phyloP scores from a whole-genome alignment of 768 basidiomycete species.

The Coprinopsis cinerea region DNA sequence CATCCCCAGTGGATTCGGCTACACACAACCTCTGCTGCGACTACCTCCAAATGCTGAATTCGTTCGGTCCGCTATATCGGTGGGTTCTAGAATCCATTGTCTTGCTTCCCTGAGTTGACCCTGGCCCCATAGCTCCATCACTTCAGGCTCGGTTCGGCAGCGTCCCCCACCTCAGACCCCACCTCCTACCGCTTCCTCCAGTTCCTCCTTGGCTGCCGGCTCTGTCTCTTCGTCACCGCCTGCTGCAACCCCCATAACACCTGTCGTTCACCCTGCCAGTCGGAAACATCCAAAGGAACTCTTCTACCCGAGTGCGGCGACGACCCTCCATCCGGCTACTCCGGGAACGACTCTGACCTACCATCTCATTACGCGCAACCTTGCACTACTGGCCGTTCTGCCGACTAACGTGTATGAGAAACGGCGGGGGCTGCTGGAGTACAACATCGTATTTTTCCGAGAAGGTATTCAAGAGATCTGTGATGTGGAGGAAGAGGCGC shows the following conservation, averaged over 20 bases:
- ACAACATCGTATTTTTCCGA: conserved; percentile 81
- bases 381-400: conserved; percentile 66
- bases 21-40: conserved; percentile 90
- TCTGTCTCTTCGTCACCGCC: conserved; percentile 16
- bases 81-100: conserved; percentile 25
- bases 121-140: conserved; percentile 9
- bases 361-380: conserved; percentile 69
- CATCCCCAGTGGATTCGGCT: conserved; percentile 82
- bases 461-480: conserved; percentile 81
- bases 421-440: conserved; percentile 73
- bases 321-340: conserved; percentile 50
- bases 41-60: conserved; percentile 81
- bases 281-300: conserved; percentile 33
- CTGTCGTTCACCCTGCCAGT: conserved; percentile 12
- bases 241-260: conserved; percentile 15
- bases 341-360: conserved; percentile 78
- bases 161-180: conserved; percentile 6
- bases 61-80: conserved; percentile 86
- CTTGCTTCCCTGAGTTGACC: not conserved
- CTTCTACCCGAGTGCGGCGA: conserved; percentile 67
- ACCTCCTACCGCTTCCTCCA: conserved; percentile 21
- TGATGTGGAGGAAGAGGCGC: conserved; percentile 60
- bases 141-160: conserved; percentile 2
- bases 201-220: conserved; percentile 19
- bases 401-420: conserved; percentile 69